Conservation (phyloP, 768 basidiomycete species). For the Leccinum fibrillosum region DNA sequence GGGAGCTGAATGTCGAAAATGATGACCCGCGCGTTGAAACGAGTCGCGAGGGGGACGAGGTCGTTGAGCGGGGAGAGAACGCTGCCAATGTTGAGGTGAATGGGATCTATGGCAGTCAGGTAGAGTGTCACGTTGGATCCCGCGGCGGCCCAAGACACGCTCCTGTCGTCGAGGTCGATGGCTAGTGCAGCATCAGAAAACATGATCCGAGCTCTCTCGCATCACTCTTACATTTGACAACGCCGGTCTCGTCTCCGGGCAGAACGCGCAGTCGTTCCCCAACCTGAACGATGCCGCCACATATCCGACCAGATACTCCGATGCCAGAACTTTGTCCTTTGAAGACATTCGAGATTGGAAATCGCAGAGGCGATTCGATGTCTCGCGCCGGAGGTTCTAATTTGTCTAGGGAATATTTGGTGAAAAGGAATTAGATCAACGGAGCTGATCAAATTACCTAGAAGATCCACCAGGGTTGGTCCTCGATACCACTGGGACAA, state of each 20-base stretch:
- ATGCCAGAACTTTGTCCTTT: constrained; percentile 78
- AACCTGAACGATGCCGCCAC: constrained; percentile 86
- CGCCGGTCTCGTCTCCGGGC: constrained; percentile 87
- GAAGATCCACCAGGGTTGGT: constrained; percentile 74
- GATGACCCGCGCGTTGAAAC: constrained; percentile 85
- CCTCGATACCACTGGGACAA: constrained; percentile 81
- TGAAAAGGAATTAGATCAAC: background rate
- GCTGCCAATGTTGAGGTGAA: constrained; percentile 82
- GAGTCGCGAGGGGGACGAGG: constrained; percentile 69
- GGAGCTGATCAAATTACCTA: constrained; percentile 53
- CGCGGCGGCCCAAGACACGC: constrained; percentile 82
- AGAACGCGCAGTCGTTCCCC: constrained; percentile 85
- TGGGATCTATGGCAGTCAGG: constrained; percentile 78
- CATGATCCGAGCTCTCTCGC: background rate
- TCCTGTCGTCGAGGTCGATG: constrained; percentile 79
- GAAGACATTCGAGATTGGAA: constrained; percentile 95
- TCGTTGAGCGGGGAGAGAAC: constrained; percentile 78
- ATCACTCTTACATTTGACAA: constrained; percentile 59
- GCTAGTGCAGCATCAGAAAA: constrained; percentile 41
- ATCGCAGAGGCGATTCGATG: constrained; percentile 69
- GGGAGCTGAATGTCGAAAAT: constrained; percentile 92
- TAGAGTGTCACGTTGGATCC: constrained; percentile 88
- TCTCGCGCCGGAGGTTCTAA: constrained; percentile 80
- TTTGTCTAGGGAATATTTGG: constrained; percentile 49
- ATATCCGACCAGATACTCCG: constrained; percentile 80